These are phyloP conservation scores for Ganoderma lingzhi DNA, from an alignment of 1,284 basidiomycete genomes.

Conservation along the genomic window DNA sequence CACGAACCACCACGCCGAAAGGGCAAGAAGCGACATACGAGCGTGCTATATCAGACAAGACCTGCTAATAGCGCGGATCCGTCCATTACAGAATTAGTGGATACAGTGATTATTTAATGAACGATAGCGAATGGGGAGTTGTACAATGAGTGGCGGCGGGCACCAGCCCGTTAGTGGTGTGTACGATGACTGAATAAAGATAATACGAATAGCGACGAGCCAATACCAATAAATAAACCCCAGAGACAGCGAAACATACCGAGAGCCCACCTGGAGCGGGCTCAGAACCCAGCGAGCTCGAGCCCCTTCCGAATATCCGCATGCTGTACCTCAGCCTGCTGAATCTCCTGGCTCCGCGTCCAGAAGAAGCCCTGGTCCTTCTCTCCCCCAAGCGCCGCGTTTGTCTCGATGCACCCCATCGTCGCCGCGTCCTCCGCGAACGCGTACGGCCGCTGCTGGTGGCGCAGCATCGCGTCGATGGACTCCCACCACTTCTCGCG, in stretches of 20 bases:
- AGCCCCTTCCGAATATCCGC: constrained; percentile 69
- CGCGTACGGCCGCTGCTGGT: constrained; percentile 62
- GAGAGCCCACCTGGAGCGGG: constrained; percentile 2
- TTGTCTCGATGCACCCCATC: constrained; percentile 54
- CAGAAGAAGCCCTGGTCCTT: constrained; percentile 61
- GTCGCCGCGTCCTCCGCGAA: constrained; percentile 57
- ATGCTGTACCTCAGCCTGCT: constrained; percentile 63
- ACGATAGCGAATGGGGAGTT: constrained; percentile 11
- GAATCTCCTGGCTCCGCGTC: constrained; percentile 65
- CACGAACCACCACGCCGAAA: background rate
- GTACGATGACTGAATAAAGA: constrained; percentile 11
- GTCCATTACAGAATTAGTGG: constrained; percentile 5
- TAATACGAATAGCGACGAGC: constrained; percentile 6
- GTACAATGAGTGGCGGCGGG: constrained; percentile 23
- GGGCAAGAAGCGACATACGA: background rate
- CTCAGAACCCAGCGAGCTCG: constrained; percentile 66
- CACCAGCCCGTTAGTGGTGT: constrained; percentile 17
- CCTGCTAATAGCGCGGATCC: background rate
- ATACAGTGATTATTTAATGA: constrained; percentile 13
- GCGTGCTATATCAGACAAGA: background rate
- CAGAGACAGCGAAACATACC: background rate
- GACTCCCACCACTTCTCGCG: constrained; percentile 65
- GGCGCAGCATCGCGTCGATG: constrained; percentile 62
- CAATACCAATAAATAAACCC: constrained; percentile 10
- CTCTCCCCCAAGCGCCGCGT: constrained; percentile 49